These are phyloP conservation scores for Mycena sp. DNA, from an alignment of 1,284 basidiomycete species.

Conservation along the genomic window DNA sequence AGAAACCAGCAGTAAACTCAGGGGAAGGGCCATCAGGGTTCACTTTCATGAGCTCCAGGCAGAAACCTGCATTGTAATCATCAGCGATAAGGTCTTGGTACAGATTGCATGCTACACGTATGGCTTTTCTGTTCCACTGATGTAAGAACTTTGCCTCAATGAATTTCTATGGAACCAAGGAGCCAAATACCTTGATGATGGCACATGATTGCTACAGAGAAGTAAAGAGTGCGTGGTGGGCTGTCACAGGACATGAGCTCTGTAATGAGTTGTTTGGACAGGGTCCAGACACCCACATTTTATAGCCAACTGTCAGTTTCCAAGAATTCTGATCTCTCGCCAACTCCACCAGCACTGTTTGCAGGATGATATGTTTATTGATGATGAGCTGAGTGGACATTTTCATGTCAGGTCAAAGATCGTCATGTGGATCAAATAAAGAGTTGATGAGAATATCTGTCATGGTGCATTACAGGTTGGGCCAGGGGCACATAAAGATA, in stretches of 20 bases:
- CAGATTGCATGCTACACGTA: no score
- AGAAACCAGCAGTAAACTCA: no score
- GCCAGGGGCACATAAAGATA: no score
- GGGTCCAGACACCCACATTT: background rate
- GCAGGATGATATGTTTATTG: background rate
- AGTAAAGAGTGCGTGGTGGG: background rate
- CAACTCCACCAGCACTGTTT: background rate
- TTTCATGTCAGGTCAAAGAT: background rate
- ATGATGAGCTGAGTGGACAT: conserved; percentile 2
- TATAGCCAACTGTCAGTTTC: background rate
- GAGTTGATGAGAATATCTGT: background rate
- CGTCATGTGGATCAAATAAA: conserved; percentile 1
- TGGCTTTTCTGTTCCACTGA: no score
- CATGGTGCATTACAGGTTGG: no score
- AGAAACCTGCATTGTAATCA: no score
- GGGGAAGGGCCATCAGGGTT: no score
- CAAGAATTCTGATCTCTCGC: background rate
- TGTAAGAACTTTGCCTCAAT: no score
- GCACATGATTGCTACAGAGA: background rate
- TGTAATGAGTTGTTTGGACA: background rate
- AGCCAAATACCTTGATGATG: no score
- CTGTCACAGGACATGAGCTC: background rate
- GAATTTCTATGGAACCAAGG: no score
- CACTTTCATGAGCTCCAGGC: no score
- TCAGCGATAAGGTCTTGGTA: no score